Conservation (phyloP, 2,329 filamentous ascomycete species). For the Cladosporium cucumerinum region DNA sequence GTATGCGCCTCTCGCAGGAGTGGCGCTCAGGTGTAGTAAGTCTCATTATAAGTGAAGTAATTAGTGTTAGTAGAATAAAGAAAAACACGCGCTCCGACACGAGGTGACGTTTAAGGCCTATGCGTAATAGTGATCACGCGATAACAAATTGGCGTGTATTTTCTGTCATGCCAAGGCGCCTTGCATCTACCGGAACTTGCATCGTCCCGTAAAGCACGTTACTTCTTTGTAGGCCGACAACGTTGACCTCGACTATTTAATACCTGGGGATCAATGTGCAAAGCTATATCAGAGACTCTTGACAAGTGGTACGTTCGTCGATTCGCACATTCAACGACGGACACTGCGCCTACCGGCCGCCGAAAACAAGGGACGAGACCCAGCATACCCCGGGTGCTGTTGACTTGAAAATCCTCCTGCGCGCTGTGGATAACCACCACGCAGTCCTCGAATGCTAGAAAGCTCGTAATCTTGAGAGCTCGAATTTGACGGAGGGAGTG, state of each 20-base stretch:
- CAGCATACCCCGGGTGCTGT: slow-evolving; percentile 11
- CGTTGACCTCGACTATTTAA: neutral
- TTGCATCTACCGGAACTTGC: too few relatives aligned
- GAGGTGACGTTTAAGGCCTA: too few relatives aligned
- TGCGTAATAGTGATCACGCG: too few relatives aligned
- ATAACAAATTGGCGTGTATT: too few relatives aligned
- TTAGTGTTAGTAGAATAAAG: too few relatives aligned
- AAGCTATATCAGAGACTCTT: neutral
- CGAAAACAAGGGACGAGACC: slow-evolving; percentile 19
- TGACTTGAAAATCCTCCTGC: neutral
- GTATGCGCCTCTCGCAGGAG: too few relatives aligned
- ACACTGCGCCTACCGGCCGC: slow-evolving; percentile 25
- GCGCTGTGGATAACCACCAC: slow-evolving; percentile 23
- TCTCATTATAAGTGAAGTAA: too few relatives aligned
- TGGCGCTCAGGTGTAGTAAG: too few relatives aligned
- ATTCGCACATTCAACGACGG: slow-evolving; percentile 15
- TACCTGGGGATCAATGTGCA: neutral
- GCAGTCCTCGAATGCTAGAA: slow-evolving; percentile 27
- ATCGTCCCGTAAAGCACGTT: too few relatives aligned
- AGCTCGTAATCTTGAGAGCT: slow-evolving; percentile 19
- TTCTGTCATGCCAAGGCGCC: too few relatives aligned
- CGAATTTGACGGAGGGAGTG: slow-evolving; percentile 17
- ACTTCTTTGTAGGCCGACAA: neutral
- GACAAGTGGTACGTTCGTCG: neutral
- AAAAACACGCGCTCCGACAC: too few relatives aligned